Percentiles rank a stretch among this genome's conserved stretches.
These are phyloP conservation scores for Boletus semigastroideus DNA, from an alignment of 1,284 basidiomycete species.

Conservation along the genomic window DNA sequence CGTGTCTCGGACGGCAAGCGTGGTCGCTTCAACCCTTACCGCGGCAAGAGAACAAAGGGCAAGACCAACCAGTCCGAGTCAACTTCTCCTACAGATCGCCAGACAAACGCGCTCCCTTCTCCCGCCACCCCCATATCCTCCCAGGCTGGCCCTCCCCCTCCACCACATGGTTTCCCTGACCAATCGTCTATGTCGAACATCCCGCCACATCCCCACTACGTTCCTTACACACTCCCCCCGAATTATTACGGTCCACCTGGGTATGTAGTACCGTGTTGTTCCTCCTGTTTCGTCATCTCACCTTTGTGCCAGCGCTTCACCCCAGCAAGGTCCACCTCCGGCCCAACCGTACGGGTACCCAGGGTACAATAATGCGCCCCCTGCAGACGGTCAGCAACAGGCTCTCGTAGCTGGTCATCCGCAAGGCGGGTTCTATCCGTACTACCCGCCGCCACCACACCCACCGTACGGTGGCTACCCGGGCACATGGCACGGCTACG, in stretches of 20 bases:
- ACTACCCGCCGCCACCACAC: slow-evolving; percentile 29
- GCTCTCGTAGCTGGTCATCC: slow-evolving; percentile 13
- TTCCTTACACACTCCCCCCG: slow-evolving; percentile 26
- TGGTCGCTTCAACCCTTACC: slow-evolving; percentile 57
- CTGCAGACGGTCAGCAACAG: slow-evolving; percentile 30
- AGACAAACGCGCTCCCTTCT: slow-evolving; percentile 27
- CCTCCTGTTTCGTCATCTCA: slow-evolving; percentile 7
- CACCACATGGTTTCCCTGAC: slow-evolving; percentile 27
- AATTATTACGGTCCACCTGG: slow-evolving; percentile 29
- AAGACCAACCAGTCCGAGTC: slow-evolving; percentile 29
- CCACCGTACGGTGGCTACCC: slow-evolving; percentile 30
- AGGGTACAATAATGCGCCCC: slow-evolving; percentile 23
- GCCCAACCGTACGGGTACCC: slow-evolving; percentile 29
- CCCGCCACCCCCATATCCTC: slow-evolving; percentile 32
- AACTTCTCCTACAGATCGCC: slow-evolving; percentile 28
- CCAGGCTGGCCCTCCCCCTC: slow-evolving; percentile 22
- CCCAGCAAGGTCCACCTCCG: slow-evolving; percentile 18
- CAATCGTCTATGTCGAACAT: slow-evolving; percentile 22
- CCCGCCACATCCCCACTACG: slow-evolving; percentile 28
- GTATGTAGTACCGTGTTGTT: slow-evolving; percentile 9
- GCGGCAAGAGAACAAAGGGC: slow-evolving; percentile 38
- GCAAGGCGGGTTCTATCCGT: slow-evolving; percentile 26
- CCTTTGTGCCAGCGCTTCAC: slow-evolving; percentile 18
- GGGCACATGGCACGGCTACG: slow-evolving; percentile 26
- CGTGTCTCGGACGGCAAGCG: slow-evolving; percentile 42